These are phyloP conservation scores for Acanthamoeba culbertsoni DNA, from an alignment of 208 protist genomes.

Conservation along the genomic window DNA sequence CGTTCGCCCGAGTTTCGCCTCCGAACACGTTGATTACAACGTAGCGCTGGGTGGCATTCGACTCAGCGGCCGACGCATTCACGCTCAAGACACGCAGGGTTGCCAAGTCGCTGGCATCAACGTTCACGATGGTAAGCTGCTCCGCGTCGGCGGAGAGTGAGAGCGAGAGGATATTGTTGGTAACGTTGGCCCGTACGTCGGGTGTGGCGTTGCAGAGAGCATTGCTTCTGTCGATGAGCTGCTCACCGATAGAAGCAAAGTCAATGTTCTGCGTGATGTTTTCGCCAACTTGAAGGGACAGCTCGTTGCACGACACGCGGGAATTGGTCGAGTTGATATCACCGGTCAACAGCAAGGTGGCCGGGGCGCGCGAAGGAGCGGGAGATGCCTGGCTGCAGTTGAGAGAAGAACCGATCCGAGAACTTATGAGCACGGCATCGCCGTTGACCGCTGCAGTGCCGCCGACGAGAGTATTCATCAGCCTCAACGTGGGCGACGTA, in stretches of 20 bases:
- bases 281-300: not conserved
- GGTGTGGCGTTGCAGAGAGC: not conserved
- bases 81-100: too few relatives aligned
- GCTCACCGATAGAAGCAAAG: not conserved
- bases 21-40: too few relatives aligned
- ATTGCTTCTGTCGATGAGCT: not conserved
- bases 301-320: not conserved
- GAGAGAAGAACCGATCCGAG: not conserved
- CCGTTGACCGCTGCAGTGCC: not conserved
- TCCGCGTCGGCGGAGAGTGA: not conserved
- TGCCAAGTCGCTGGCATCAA: too few relatives aligned
- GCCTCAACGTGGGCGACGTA: not conserved
- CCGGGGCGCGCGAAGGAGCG: not conserved
- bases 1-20: too few relatives aligned
- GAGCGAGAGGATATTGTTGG: not conserved
- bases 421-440: not conserved
- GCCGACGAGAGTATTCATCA: not conserved
- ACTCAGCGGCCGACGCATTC: too few relatives aligned
- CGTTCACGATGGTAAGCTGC: not conserved
- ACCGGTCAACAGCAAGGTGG: not conserved
- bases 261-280: not conserved
- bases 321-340: slow-evolving; percentile 1
- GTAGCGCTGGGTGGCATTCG: too few relatives aligned
- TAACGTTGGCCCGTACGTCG: not conserved
- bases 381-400: not conserved